Conservation (phyloP, 2,329 filamentous ascomycete species). For the Bipolaris oryzae region DNA sequence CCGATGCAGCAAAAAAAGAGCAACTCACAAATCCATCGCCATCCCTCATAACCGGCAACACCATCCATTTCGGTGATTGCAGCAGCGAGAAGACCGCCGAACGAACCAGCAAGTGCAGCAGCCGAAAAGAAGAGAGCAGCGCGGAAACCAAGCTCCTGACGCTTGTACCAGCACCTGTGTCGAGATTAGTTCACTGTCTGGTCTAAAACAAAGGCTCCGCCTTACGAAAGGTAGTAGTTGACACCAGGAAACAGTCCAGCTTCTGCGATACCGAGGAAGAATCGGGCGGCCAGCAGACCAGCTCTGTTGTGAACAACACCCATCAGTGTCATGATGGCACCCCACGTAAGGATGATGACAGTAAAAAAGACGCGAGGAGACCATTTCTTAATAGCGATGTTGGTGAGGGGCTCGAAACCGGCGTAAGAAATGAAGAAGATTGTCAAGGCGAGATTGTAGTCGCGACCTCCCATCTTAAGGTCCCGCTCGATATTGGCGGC, state of each 20-base stretch:
- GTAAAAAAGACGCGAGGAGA: slow-evolving; percentile 55
- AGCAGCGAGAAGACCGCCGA: slow-evolving; percentile 64
- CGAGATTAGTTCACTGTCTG: slow-evolving; percentile 4
- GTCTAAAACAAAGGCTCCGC: not conserved
- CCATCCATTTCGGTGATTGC: slow-evolving; percentile 66
- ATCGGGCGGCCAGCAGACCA: slow-evolving; percentile 45
- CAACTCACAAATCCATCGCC: slow-evolving; percentile 48
- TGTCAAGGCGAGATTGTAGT: slow-evolving; percentile 69
- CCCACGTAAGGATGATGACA: slow-evolving; percentile 57
- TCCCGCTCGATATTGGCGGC: slow-evolving; percentile 42
- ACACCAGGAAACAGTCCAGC: slow-evolving; percentile 49
- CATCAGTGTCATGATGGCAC: slow-evolving; percentile 58
- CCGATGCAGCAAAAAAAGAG: no score
- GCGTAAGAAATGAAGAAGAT: slow-evolving; percentile 66
- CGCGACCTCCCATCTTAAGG: slow-evolving; percentile 56
- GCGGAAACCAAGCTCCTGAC: slow-evolving; percentile 58
- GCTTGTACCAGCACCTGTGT: slow-evolving; percentile 60
- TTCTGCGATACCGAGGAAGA: slow-evolving; percentile 48
- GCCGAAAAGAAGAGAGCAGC: slow-evolving; percentile 66
- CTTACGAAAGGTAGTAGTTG: slow-evolving; percentile 64
- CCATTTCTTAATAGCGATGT: slow-evolving; percentile 66
- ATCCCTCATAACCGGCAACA: slow-evolving; percentile 53
- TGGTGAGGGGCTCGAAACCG: slow-evolving; percentile 61
- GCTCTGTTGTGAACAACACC: slow-evolving; percentile 52
- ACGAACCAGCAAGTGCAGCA: slow-evolving; percentile 64